Evolutionary conservation across 805 yeast species (phyloP).

Genomic region (Middelhovenomyces tepae): DNA sequence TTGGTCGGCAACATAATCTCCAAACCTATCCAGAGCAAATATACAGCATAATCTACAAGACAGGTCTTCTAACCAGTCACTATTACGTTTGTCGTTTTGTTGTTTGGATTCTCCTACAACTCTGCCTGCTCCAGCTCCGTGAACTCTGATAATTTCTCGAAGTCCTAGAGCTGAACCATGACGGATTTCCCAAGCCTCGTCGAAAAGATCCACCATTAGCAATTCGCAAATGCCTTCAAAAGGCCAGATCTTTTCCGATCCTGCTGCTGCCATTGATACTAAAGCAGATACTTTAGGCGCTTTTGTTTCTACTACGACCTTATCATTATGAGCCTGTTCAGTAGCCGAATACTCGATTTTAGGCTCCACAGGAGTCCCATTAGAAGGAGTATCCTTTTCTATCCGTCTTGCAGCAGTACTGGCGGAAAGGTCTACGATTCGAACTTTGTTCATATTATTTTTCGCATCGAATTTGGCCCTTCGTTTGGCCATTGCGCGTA

Average conservation of each 20-base stretch:
- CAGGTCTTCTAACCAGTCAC: conserved; percentile 72
- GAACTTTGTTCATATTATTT: conserved; percentile 28
- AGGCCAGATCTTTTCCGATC: conserved; percentile 65
- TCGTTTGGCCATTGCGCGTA: conserved; percentile 91
- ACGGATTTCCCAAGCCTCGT: conserved; percentile 86
- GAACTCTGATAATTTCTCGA: conserved; percentile 74
- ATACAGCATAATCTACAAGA: conserved; percentile 77
- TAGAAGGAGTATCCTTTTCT: conserved; percentile 21
- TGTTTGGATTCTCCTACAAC: conserved; percentile 48
- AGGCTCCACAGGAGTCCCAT: conserved; percentile 26
- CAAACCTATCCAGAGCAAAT: conserved; percentile 89
- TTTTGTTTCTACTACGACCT: conserved; percentile 76
- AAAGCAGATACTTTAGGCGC: conserved; percentile 54
- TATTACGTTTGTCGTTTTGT: conserved; percentile 61
- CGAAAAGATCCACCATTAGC: conserved; percentile 66
- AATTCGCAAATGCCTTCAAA: conserved; percentile 88
- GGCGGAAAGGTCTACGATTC: conserved; percentile 26
- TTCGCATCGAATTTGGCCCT: conserved; percentile 53
- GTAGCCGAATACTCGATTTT: conserved; percentile 41
- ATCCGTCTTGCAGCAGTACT: conserved; percentile 22
- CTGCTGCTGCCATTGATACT: conserved; percentile 59
- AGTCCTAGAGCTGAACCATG: conserved; percentile 94
- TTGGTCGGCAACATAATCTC: conserved; percentile 94
- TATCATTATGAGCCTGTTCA: conserved; percentile 69
- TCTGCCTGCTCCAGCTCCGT: conserved; percentile 81